Evolutionary conservation across 1,284 basidiomycete species (phyloP).

Genomic region (Sporisorium exsertum): DNA sequence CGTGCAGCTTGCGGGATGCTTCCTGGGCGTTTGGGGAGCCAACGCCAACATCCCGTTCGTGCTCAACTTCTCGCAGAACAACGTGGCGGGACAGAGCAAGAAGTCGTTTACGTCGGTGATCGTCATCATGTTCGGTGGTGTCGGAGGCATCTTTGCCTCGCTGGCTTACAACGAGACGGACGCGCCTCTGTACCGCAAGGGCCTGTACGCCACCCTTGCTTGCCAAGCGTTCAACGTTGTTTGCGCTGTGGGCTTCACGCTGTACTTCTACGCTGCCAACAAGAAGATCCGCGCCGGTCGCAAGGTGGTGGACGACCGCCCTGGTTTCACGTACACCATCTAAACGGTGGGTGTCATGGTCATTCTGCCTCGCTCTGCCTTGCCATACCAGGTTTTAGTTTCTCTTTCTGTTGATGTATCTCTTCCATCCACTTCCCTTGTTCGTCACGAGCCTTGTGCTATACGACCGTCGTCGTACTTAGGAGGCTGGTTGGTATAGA

Average conservation of each 20-base stretch:
- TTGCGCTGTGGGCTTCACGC: slow-evolving; percentile 40
- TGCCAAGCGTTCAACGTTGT: slow-evolving; percentile 55
- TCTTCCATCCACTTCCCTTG: not conserved
- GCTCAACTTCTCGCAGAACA: slow-evolving; percentile 64
- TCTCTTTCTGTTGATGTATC: not conserved
- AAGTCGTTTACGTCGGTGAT: slow-evolving; percentile 69
- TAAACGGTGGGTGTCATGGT: slow-evolving; percentile 6
- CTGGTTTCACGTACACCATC: slow-evolving; percentile 59
- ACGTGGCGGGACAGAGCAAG: slow-evolving; percentile 71
- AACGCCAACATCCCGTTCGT: slow-evolving; percentile 62
- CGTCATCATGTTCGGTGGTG: slow-evolving; percentile 70
- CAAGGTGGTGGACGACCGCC: slow-evolving; percentile 55
- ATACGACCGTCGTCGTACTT: not conserved
- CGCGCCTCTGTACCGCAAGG: slow-evolving; percentile 59
- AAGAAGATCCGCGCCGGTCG: slow-evolving; percentile 50
- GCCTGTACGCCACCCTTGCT: slow-evolving; percentile 57
- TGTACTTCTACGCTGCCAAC: slow-evolving; percentile 56
- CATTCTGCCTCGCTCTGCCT: not conserved
- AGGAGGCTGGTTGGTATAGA: not conserved
- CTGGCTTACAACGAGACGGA: slow-evolving; percentile 65
- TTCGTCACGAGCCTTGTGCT: not conserved
- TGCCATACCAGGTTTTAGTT: slow-evolving; percentile 1
- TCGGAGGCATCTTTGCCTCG: slow-evolving; percentile 71
- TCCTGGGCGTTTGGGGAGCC: slow-evolving; percentile 70
- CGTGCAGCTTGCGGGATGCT: slow-evolving; percentile 65